phyloP scores from a whole-genome alignment of 2,329 filamentous ascomycete species.

The Alternaria triticina region DNA sequence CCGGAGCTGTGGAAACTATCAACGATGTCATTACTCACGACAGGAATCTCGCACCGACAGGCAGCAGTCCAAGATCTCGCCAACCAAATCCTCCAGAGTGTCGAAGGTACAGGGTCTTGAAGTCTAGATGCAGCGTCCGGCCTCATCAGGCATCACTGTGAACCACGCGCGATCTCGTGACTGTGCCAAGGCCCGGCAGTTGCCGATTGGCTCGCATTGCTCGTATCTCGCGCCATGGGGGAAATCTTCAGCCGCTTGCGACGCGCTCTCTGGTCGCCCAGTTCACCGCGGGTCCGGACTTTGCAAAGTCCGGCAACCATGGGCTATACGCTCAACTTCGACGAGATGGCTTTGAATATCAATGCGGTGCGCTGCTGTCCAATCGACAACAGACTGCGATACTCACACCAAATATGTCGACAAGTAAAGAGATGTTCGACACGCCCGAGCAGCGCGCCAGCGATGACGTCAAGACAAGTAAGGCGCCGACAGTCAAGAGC shows the following conservation, averaged over 20 bases:
- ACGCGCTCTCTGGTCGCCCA: background rate
- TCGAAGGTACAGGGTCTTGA: background rate
- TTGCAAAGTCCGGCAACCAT: background rate
- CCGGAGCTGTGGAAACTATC: constrained; percentile 13
- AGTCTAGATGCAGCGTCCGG: background rate
- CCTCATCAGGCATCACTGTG: background rate
- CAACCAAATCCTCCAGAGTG: background rate
- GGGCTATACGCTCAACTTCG: background rate
- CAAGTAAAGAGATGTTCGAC: constrained; percentile 8
- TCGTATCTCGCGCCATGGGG: background rate
- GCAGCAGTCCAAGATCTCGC: background rate
- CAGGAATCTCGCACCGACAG: background rate
- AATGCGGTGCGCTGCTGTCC: background rate
- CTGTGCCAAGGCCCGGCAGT: background rate
- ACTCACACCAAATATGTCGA: constrained; percentile 11
- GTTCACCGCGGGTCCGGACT: background rate
- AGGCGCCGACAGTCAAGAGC: background rate
- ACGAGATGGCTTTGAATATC: background rate
- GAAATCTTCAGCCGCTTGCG: background rate
- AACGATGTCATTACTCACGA: constrained; percentile 21
- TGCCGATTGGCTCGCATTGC: constrained; percentile 3
- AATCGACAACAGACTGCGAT: background rate
- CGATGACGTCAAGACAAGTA: constrained; percentile 8
- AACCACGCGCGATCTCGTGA: constrained; percentile 15
- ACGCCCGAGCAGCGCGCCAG: constrained; percentile 6